Conservation (phyloP, 2,329 filamentous ascomycete genomes). For the Aspergillus sp. region DNA sequence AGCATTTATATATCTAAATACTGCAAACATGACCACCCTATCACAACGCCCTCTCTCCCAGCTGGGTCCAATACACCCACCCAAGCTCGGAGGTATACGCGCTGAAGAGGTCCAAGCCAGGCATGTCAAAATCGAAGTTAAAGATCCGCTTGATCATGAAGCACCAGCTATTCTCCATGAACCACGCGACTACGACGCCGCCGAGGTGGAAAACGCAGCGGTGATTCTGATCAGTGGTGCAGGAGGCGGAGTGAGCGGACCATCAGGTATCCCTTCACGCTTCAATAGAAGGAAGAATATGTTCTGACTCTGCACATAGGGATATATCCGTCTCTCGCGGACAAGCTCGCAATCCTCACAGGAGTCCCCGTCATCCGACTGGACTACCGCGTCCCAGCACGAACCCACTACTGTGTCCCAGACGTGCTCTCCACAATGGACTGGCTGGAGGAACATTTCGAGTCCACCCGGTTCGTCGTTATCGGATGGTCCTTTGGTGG, state of each 20-base stretch:
- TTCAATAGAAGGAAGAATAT: background rate
- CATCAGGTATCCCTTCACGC: slow-evolving; percentile 29
- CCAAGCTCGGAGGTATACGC: background rate
- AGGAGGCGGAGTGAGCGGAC: slow-evolving; percentile 42
- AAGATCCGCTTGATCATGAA: slow-evolving; percentile 23
- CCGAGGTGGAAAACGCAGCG: slow-evolving; percentile 16
- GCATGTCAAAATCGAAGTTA: slow-evolving; percentile 15
- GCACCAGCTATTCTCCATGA: slow-evolving; percentile 33
- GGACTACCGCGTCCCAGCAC: slow-evolving; percentile 41
- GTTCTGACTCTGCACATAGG: slow-evolving; percentile 9
- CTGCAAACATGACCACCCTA: background rate
- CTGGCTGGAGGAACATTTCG: slow-evolving; percentile 32
- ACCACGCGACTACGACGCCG: slow-evolving; percentile 25
- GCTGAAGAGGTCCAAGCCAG: background rate
- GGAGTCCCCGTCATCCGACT: slow-evolving; percentile 43
- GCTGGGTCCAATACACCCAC: background rate
- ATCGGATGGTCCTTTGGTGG: slow-evolving; percentile 47
- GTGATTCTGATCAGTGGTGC: slow-evolving; percentile 35
- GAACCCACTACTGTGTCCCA: slow-evolving; percentile 34
- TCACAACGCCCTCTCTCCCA: background rate
- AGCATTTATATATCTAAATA: too few relatives aligned
- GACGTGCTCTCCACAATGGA: slow-evolving; percentile 40
- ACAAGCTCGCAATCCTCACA: slow-evolving; percentile 41
- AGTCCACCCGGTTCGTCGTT: slow-evolving; percentile 37
- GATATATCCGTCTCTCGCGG: slow-evolving; percentile 41